Conservation (phyloP, 2,329 filamentous ascomycete genomes). For the Beauveria asiatica region DNA sequence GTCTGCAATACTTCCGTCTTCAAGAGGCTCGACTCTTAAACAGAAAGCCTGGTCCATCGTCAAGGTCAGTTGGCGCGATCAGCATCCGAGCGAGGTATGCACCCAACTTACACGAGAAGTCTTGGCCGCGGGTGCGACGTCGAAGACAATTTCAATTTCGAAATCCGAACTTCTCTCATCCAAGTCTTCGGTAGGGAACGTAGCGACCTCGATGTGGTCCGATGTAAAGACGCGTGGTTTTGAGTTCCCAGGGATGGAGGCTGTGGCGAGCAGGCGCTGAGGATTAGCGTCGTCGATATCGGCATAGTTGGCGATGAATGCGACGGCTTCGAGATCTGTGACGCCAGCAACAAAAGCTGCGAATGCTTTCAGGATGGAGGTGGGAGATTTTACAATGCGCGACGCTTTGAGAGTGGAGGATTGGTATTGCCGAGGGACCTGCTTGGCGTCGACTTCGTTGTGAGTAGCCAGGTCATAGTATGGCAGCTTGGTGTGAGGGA, state of each 20-base stretch:
- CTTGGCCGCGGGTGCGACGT: background rate
- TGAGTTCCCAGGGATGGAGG: background rate
- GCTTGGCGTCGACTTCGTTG: conserved; percentile 7
- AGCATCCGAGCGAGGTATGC: background rate
- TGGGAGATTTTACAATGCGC: background rate
- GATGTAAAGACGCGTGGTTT: conserved; percentile 5
- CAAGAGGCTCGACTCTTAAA: background rate
- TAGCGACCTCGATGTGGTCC: conserved; percentile 4
- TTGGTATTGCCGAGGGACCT: background rate
- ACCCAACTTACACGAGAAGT: background rate
- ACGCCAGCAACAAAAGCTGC: conserved; percentile 4
- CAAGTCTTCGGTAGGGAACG: background rate
- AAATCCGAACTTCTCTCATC: background rate
- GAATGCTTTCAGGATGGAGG: background rate
- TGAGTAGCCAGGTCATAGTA: conserved; percentile 7
- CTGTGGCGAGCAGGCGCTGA: background rate
- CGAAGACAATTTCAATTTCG: background rate
- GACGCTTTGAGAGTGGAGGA: background rate
- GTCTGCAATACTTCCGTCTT: conserved; percentile 1
- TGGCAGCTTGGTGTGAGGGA: conserved; percentile 8
- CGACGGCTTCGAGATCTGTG: conserved; percentile 5
- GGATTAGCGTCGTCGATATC: background rate
- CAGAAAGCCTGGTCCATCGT: background rate
- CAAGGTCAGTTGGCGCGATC: background rate
- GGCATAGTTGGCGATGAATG: conserved; percentile 4